These are phyloP conservation scores for Incumbomyces delicatus DNA, from an alignment of 2,329 filamentous ascomycete genomes.

Conservation along the genomic window DNA sequence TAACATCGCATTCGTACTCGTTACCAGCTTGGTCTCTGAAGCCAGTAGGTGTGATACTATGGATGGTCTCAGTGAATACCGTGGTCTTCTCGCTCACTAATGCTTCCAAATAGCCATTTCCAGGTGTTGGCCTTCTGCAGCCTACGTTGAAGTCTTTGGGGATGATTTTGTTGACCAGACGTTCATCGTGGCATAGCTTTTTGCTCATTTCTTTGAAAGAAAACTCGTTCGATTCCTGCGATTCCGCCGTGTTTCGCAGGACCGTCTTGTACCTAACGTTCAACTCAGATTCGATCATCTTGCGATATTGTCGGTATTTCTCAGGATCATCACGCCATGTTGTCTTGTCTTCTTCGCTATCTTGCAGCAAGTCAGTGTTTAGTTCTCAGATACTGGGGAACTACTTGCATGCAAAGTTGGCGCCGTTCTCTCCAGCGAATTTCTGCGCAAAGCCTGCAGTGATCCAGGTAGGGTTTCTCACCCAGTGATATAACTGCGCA, in stretches of 20 bases:
- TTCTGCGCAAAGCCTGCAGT: slow-evolving; percentile 16
- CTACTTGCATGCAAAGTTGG: slow-evolving; percentile 14
- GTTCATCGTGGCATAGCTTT: slow-evolving; percentile 15
- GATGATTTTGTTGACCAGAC: slow-evolving; percentile 20
- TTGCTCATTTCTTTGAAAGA: slow-evolving; percentile 19
- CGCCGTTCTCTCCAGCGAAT: slow-evolving; percentile 18
- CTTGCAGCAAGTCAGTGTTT: too few relatives aligned
- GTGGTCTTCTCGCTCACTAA: slow-evolving; percentile 12
- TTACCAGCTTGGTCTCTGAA: slow-evolving; percentile 14
- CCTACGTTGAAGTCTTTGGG: slow-evolving; percentile 20
- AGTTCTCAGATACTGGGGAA: too few relatives aligned
- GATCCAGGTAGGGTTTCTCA: slow-evolving; percentile 25
- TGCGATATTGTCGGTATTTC: too few relatives aligned
- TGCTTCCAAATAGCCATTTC: slow-evolving; percentile 18
- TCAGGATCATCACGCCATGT: too few relatives aligned
- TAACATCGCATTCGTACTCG: slow-evolving; percentile 18
- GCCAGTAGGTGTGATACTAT: slow-evolving; percentile 12
- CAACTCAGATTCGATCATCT: too few relatives aligned
- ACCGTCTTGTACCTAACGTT: too few relatives aligned
- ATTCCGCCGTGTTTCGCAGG: too few relatives aligned
- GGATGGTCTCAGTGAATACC: slow-evolving; percentile 5
- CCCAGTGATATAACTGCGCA: slow-evolving; percentile 22
- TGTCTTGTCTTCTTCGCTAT: too few relatives aligned
- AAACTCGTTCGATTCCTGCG: not conserved
- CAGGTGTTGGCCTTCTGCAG: slow-evolving; percentile 20